Percentiles rank a stretch among this genome's conserved stretches.
Evolutionary conservation across 2,329 filamentous ascomycete species (phyloP).

Genomic region (Penicillium sp.): DNA sequence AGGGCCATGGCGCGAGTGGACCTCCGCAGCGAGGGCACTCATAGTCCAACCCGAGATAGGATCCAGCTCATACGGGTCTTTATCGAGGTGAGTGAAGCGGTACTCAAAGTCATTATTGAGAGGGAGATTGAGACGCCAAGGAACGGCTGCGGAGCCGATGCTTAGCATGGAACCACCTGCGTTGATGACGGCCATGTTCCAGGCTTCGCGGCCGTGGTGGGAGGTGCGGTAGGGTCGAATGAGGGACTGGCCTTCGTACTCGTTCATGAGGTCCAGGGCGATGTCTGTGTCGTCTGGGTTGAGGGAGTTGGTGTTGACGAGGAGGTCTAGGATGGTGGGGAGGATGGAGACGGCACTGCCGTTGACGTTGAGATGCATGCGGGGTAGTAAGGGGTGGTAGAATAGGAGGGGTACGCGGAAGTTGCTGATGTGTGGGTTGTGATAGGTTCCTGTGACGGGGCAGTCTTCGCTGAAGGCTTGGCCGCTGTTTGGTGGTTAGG

Average conservation of each 20-base stretch:
- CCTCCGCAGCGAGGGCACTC: conserved; percentile 24
- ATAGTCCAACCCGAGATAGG: conserved; percentile 34
- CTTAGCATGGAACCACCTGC: conserved; percentile 52
- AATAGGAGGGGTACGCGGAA: conserved; percentile 25
- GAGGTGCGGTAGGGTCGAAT: conserved; percentile 41
- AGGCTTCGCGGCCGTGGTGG: conserved; percentile 37
- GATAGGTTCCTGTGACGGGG: conserved; percentile 27
- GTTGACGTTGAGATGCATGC: conserved; percentile 33
- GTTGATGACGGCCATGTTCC: conserved; percentile 36
- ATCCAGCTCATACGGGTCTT: conserved; percentile 36
- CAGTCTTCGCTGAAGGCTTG: conserved; percentile 22
- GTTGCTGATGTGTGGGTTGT: conserved; percentile 24
- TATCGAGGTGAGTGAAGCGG: conserved; percentile 34
- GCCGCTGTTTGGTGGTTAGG: conserved; percentile 13
- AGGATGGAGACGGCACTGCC: conserved; percentile 28
- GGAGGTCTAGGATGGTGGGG: conserved; percentile 49
- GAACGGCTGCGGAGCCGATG: conserved; percentile 74
- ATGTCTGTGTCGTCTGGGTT: conserved; percentile 32
- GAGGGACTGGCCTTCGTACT: conserved; percentile 51
- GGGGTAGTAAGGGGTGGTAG: conserved; percentile 24
- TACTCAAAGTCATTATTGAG: conserved; percentile 69
- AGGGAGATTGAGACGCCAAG: conserved; percentile 68
- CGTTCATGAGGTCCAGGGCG: conserved; percentile 42
- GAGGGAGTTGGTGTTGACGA: conserved; percentile 44
- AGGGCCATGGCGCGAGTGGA: conserved; percentile 29